Evolutionary conservation across 177 flowering plant genomes (phyloP), one percentile per base, ranked within the genome.

Genomic region (Vitis hybrid): DNA sequence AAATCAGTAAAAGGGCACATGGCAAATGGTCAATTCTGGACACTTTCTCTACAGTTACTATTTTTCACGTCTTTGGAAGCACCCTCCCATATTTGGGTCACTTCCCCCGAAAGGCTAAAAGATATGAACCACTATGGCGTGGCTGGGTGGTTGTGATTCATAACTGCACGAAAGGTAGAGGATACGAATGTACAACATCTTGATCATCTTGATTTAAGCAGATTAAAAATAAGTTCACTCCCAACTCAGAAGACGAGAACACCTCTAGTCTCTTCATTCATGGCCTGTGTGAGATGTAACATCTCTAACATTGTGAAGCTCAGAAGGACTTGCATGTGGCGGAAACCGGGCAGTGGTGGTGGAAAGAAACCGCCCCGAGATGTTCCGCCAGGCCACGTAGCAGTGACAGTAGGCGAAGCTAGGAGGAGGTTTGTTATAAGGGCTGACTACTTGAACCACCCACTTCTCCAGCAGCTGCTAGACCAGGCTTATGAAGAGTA

Each of bases 361-460:
- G 52, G 68, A 58, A 68, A 68, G 65, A 71, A 72, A 31, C 65
- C 45, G 10, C 79, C 76, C n/a, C 29, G 19, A 8, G 79, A 79
- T 64, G 79, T 79, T 55, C 78, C 78, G 50, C 76, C 72, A 1
- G 74, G 76, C 3, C 74, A 75, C 61, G 31, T 69, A 19, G 78
- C 82, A 7, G 71, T 72, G 48, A 54, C n/a, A 29, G 74, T 75
- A 1, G 79, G 79, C 13, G 74, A 73, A 20, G 50, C 75, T 6
- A 59, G 72, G 11, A 55, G 55, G 49, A 70, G 82, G 73, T 76
- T 72, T 65, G 69, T 79, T 20, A 65, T 76, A 52, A 73, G 54
- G 65, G 72, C 79, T 4, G 68, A 74, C 18, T 68, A 73, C 68
- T 59, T 74, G 69, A 76, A 76, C 71, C 74, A 73, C 54, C 73